Base-by-base conservation (phyloP, 768 basidiomycete species). In the Termitomyces sp. region DNA sequence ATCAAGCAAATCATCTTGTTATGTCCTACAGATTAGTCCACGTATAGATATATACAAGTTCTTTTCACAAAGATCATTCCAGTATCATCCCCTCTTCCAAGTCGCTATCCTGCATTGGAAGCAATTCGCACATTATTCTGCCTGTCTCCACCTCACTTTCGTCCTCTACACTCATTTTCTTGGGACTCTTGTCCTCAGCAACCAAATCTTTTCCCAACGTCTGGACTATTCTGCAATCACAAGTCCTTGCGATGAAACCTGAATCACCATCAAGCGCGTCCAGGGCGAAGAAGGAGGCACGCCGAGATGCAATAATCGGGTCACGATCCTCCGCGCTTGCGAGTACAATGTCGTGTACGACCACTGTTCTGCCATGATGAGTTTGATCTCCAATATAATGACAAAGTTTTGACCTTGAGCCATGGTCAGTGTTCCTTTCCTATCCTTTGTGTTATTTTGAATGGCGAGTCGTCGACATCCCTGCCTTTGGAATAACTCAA, bases 401-500 rank as follows among this genome's bases (percentile, higher is more conserved):
- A 30, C n/a, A 37, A 7, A 11, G 46, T 52, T 42, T 14, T 28
- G 11, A 60, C 59, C 51, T 51, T 60, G 45, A n/a, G 46, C 51
- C 7, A 28, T 47, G 22, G 45, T 54, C 10, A 34, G 32, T 35
- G 38, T n/a, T 21, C 26, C 37, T 46, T 35, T 57, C 54, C 40
- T 57, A 50, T 30, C 40, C 62, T 54, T 24, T 51, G 32, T 73
- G 52, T 81, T 80, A 61, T 83, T 88, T 45, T 73, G 64, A 44
- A 88, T 76, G 55, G 79, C 74, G 55, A 90, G 86, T 54, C 77
- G 71, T 49, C 83, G 84, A 62, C 90, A 90, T 42, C 85, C 84
- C 60, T 85, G 79, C 28, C 81, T 78, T 63, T 91, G 87, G 51
- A 91, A 72, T 26, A 89, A 66, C 63, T 92, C 89, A 51, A 85